Percentiles rank a stretch among this genome's conserved stretches.
Evolutionary conservation across 75 land plant genomes (phyloP).

Genomic region (Pinus albicaulis): DNA sequence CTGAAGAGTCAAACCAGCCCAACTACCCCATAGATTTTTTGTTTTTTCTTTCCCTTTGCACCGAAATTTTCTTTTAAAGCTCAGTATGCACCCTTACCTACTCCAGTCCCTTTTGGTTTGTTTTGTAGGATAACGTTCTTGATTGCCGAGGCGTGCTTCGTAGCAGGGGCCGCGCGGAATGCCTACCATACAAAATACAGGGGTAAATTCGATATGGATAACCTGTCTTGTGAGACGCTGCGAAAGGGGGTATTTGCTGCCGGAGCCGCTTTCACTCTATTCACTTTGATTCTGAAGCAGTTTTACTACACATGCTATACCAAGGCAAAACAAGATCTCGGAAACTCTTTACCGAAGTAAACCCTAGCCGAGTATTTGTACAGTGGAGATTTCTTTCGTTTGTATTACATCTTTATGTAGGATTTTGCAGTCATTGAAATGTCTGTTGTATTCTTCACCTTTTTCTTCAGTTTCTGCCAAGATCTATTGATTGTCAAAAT

Average conservation of each 20-base stretch:
- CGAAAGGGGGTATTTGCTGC: constrained; percentile 84
- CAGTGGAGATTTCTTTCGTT: too few relatives aligned
- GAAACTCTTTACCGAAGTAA: too few relatives aligned
- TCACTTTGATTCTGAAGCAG: constrained; percentile 58
- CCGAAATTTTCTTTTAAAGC: not conserved
- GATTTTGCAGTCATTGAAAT: too few relatives aligned
- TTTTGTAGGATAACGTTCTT: constrained; percentile 68
- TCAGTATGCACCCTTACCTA: not conserved
- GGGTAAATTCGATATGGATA: not conserved
- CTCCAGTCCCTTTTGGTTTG: not conserved
- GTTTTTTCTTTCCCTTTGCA: not conserved
- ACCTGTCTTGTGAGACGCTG: constrained; percentile 51
- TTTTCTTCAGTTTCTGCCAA: too few relatives aligned
- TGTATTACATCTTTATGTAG: too few relatives aligned
- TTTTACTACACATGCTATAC: constrained; percentile 53
- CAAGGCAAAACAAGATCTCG: constrained; percentile 25
- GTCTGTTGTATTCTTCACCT: too few relatives aligned
- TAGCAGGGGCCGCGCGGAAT: constrained; percentile 72
- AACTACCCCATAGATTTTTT: not conserved
- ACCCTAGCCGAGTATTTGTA: too few relatives aligned
- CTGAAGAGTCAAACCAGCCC: not conserved
- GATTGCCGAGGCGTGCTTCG: constrained; percentile 56
- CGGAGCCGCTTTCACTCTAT: constrained; percentile 77
- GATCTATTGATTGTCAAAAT: too few relatives aligned
- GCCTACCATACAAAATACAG: constrained; percentile 76